phyloP scores from a whole-genome alignment of 805 yeast genomes.

The Saturnispora hagleri region DNA sequence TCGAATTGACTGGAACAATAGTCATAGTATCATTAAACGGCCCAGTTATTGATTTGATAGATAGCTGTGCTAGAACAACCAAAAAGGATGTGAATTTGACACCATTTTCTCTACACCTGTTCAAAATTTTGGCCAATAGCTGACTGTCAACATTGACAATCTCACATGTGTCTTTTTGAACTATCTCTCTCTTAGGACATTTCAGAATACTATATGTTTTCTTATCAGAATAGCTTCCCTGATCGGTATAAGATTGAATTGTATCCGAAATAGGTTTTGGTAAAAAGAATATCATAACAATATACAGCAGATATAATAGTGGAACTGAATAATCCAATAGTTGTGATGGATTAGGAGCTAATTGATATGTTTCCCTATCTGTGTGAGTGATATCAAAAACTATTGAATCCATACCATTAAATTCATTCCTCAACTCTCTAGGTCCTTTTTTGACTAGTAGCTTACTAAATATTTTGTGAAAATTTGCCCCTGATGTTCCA shows the following conservation, averaged over 20 bases:
- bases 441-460: background rate
- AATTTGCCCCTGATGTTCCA: constrained; percentile 26
- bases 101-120: constrained; percentile 6
- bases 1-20: constrained; percentile 11
- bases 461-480: constrained; percentile 23
- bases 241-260: constrained; percentile 10
- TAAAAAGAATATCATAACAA: constrained; percentile 6
- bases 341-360: constrained; percentile 12
- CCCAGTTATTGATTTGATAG: constrained; percentile 10
- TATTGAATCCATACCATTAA: background rate
- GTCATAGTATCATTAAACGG: constrained; percentile 9
- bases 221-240: constrained; percentile 1
- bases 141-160: constrained; percentile 4
- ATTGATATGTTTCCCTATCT: background rate
- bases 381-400: constrained; percentile 4
- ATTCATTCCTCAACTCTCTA: background rate
- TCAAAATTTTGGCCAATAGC: background rate
- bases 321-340: constrained; percentile 12
- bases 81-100: constrained; percentile 12
- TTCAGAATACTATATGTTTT: background rate
- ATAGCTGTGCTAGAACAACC: constrained; percentile 6
- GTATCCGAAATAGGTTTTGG: constrained; percentile 3
- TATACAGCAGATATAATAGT: constrained; percentile 4
- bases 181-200: background rate
- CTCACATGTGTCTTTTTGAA: constrained; percentile 8